A percentile compares a stretch with the other conserved stretches of the same genome.
Conservation (phyloP, 73 alveolate genomes). For the Stentor coeruleus region DNA sequence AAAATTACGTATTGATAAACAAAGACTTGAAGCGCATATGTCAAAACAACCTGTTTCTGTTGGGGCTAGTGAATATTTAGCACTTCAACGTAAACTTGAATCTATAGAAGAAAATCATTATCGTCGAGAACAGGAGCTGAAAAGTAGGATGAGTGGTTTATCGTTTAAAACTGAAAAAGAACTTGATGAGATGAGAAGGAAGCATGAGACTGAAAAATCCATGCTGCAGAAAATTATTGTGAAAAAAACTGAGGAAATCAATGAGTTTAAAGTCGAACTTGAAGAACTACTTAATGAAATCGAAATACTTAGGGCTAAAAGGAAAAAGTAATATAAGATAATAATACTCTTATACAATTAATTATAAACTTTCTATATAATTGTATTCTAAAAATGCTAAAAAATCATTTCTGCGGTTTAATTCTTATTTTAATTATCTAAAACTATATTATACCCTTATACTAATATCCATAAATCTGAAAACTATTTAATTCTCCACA, state of each 20-base stretch:
- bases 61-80: slow-evolving; percentile 23
- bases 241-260: slow-evolving; percentile 24
- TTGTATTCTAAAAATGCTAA: too few relatives aligned
- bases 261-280: slow-evolving; percentile 21
- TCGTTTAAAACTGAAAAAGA: neutral
- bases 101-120: slow-evolving; percentile 7
- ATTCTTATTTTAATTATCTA: too few relatives aligned
- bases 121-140: slow-evolving; percentile 25
- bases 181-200: neutral
- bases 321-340: too few relatives aligned
- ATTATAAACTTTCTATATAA: too few relatives aligned
- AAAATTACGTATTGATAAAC: neutral
- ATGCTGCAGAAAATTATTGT: slow-evolving; percentile 12
- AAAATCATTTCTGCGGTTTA: too few relatives aligned
- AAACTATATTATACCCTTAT: too few relatives aligned
- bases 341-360: too few relatives aligned
- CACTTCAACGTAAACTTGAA: slow-evolving; percentile 26
- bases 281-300: slow-evolving; percentile 18
- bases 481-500: too few relatives aligned
- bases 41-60: neutral
- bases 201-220: neutral
- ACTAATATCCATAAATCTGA: too few relatives aligned
- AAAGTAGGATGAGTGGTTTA: neutral
- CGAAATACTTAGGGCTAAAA: neutral
- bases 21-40: slow-evolving; percentile 4